phyloP scores from a whole-genome alignment of 169 alveolate species.

The Besnoitia besnoiti region DNA sequence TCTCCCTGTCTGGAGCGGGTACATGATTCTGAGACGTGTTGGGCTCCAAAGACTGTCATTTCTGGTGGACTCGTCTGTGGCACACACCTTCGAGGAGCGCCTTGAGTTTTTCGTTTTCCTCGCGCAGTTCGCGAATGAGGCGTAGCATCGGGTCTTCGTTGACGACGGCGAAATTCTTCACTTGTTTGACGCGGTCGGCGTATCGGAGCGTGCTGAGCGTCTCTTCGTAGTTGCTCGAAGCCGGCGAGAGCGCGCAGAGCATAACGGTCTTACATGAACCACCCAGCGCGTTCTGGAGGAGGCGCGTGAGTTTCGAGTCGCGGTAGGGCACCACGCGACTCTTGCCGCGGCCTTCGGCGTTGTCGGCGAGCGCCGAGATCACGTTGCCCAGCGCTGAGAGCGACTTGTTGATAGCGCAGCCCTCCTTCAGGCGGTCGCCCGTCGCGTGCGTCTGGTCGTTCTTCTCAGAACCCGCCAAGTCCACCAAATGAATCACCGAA shows the following conservation, averaged over 20 bases:
- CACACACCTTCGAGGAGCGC: slow-evolving; percentile 69
- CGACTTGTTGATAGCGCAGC: slow-evolving; percentile 88
- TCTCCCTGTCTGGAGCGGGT: no score
- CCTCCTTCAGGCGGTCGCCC: slow-evolving; percentile 88
- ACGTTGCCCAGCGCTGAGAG: slow-evolving; percentile 85
- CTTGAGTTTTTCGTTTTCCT: slow-evolving; percentile 82
- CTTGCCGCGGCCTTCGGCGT: slow-evolving; percentile 75
- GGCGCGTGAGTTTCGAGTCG: slow-evolving; percentile 88
- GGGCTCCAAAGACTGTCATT: no score
- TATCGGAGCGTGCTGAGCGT: slow-evolving; percentile 84
- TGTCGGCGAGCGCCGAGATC: slow-evolving; percentile 87
- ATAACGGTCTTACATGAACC: slow-evolving; percentile 90
- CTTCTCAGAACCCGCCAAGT: slow-evolving; percentile 89
- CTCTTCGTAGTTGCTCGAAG: slow-evolving; percentile 88
- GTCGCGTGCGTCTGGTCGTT: slow-evolving; percentile 77
- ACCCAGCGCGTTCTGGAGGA: slow-evolving; percentile 89
- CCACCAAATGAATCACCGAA: slow-evolving; percentile 88
- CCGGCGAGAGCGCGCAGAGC: slow-evolving; percentile 92
- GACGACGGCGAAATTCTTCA: slow-evolving; percentile 89
- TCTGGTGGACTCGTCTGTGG: no score
- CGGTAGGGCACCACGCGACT: slow-evolving; percentile 84
- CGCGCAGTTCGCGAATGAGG: slow-evolving; percentile 83
- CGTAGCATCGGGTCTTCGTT: slow-evolving; percentile 89
- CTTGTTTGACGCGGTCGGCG: slow-evolving; percentile 88
- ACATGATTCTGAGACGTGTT: no score